These are phyloP conservation scores for Purpureocillium takamizusanense DNA, from an alignment of 2,329 filamentous ascomycete genomes.

Conservation along the genomic window DNA sequence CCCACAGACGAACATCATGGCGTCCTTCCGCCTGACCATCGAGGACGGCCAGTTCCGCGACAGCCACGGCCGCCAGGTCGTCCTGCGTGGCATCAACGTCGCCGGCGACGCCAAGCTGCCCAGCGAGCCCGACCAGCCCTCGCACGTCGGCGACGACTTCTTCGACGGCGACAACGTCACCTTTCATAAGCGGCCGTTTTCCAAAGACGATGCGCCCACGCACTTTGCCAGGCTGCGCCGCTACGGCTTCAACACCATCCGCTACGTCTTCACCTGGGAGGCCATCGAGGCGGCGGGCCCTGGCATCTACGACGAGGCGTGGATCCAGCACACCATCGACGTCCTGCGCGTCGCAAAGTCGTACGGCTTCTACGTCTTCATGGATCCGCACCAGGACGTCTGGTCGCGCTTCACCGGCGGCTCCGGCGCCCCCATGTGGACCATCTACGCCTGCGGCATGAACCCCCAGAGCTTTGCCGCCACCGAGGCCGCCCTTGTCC, in stretches of 20 bases:
- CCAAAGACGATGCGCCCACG: constrained; percentile 68
- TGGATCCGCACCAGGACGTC: constrained; percentile 98
- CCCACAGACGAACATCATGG: constrained; percentile 42
- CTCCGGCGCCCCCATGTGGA: constrained; percentile 96
- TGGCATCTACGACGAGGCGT: constrained; percentile 86
- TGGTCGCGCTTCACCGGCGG: constrained; percentile 94
- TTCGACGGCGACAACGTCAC: constrained; percentile 89
- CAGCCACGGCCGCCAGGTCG: constrained; percentile 70
- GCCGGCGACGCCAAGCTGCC: constrained; percentile 88
- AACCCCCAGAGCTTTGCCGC: constrained; percentile 77
- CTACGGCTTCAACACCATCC: constrained; percentile 92
- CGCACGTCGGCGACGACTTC: constrained; percentile 69
- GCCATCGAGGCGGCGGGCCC: constrained; percentile 92
- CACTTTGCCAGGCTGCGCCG: constrained; percentile 82
- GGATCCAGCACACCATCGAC: constrained; percentile 83
- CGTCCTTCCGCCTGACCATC: constrained; percentile 67
- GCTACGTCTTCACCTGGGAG: constrained; percentile 98
- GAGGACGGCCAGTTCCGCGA: constrained; percentile 84
- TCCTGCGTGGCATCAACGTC: constrained; percentile 87
- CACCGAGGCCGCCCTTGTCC: constrained; percentile 87
- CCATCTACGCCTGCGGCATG: constrained; percentile 84
- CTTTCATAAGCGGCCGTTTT: constrained; percentile 80
- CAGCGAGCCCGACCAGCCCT: constrained; percentile 69
- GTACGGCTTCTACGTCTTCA: constrained; percentile 93
- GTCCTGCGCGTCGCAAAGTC: constrained; percentile 74